phyloP scores from a whole-genome alignment of 2,329 filamentous ascomycete genomes.

The Xylaria hypoxylon region DNA sequence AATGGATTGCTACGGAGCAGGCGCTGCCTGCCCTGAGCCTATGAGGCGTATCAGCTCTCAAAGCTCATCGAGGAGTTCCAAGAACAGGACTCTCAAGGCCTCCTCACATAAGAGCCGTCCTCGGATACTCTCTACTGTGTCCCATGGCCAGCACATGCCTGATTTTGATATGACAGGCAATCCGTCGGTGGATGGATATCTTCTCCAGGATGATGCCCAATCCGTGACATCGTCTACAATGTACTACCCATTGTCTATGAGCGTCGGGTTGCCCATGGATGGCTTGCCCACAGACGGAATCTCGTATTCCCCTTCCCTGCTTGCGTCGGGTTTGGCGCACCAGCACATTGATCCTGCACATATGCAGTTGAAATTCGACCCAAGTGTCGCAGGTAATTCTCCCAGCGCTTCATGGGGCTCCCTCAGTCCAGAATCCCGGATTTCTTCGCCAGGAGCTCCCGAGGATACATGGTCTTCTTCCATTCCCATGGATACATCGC shows the following conservation, averaged over 20 bases:
- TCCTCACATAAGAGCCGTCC: slow-evolving; percentile 57
- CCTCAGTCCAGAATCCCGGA: slow-evolving; percentile 65
- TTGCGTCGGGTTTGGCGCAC: slow-evolving; percentile 57
- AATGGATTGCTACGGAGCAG: slow-evolving; percentile 59
- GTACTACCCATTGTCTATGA: slow-evolving; percentile 59
- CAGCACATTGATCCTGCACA: slow-evolving; percentile 69
- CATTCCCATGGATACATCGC: slow-evolving; percentile 55
- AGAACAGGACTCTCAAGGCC: slow-evolving; percentile 58
- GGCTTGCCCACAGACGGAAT: slow-evolving; percentile 58
- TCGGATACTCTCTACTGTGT: slow-evolving; percentile 60
- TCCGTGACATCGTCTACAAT: slow-evolving; percentile 60
- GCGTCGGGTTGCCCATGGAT: slow-evolving; percentile 55
- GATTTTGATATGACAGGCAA: slow-evolving; percentile 66
- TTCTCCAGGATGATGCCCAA: slow-evolving; percentile 63
- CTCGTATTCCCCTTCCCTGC: slow-evolving; percentile 57
- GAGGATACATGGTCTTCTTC: slow-evolving; percentile 61
- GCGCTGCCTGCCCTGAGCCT: slow-evolving; percentile 55
- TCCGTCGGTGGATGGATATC: slow-evolving; percentile 64
- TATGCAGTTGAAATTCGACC: slow-evolving; percentile 66
- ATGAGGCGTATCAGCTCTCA: slow-evolving; percentile 60
- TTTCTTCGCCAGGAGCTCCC: slow-evolving; percentile 61
- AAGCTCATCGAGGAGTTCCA: slow-evolving; percentile 60
- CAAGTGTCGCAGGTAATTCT: slow-evolving; percentile 61
- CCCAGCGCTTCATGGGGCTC: slow-evolving; percentile 64
- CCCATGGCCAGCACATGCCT: slow-evolving; percentile 62